Evolutionary conservation across 2,329 filamentous ascomycete genomes (phyloP).

Genomic region (Pyricularia pennisetigena): DNA sequence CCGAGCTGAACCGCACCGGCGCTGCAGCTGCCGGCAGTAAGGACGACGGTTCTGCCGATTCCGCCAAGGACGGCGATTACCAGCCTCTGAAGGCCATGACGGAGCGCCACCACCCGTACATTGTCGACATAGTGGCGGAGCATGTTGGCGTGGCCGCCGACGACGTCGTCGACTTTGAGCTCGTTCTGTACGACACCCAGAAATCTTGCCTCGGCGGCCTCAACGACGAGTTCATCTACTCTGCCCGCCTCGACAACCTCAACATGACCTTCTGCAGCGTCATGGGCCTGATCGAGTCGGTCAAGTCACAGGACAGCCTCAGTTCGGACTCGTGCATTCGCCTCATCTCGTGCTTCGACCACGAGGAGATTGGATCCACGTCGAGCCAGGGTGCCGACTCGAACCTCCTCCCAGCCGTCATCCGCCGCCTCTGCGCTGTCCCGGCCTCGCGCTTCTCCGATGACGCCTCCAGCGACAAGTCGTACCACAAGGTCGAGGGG

Average conservation of each 20-base stretch:
- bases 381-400: slow-evolving; percentile 92
- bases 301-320: slow-evolving; percentile 53
- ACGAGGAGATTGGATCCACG: slow-evolving; percentile 91
- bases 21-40: slow-evolving; percentile 29
- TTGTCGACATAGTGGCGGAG: slow-evolving; percentile 76
- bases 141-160: slow-evolving; percentile 62
- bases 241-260: slow-evolving; percentile 88
- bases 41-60: slow-evolving; percentile 30
- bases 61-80: slow-evolving; percentile 44
- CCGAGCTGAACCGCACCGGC: slow-evolving; percentile 73
- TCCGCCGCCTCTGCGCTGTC: slow-evolving; percentile 77
- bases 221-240: slow-evolving; percentile 92
- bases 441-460: slow-evolving; percentile 42
- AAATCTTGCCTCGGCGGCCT: slow-evolving; percentile 81
- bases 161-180: slow-evolving; percentile 85
- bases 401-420: slow-evolving; percentile 78
- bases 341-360: slow-evolving; percentile 90
- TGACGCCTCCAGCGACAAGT: slow-evolving; percentile 44
- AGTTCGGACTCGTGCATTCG: slow-evolving; percentile 65
- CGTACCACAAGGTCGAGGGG: slow-evolving; percentile 48
- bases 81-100: slow-evolving; percentile 66
- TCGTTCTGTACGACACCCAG: slow-evolving; percentile 95
- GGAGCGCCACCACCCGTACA: slow-evolving; percentile 79
- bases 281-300: slow-evolving; percentile 72
- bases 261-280: slow-evolving; percentile 94